Evolutionary conservation across 2,329 filamentous ascomycete species (phyloP).

Genomic region (Colletotrichum endophyticum): DNA sequence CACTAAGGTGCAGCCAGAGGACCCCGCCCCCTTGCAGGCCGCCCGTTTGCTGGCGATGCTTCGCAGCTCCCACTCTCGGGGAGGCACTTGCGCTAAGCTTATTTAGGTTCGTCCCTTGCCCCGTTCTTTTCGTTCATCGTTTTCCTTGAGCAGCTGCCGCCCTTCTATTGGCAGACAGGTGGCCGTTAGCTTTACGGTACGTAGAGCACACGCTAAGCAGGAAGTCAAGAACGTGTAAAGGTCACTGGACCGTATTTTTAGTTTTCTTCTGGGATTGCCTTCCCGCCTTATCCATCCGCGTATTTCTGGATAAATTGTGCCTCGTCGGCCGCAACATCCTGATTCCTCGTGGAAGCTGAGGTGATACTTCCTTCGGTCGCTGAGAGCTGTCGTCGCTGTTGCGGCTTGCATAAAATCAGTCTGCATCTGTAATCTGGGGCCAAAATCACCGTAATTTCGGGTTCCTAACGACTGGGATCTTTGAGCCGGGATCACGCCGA

Average conservation of each 20-base stretch:
- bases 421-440: not conserved
- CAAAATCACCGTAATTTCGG: slow-evolving; percentile 15
- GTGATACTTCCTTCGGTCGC: not conserved
- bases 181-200: not conserved
- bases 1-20: not conserved
- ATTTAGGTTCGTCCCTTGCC: slow-evolving; percentile 6
- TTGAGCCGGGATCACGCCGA: not conserved
- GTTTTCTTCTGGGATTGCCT: not conserved
- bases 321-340: not conserved
- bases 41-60: slow-evolving; percentile 1
- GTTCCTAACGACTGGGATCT: not conserved
- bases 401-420: not conserved
- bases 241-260: not conserved
- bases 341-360: not conserved
- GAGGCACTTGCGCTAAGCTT: slow-evolving; percentile 14
- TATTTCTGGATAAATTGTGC: not conserved
- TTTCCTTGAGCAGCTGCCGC: not conserved
- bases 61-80: slow-evolving; percentile 11
- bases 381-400: not conserved
- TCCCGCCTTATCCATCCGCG: not conserved
- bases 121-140: not conserved
- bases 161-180: not conserved
- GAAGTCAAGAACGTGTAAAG: not conserved
- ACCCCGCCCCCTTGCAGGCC: slow-evolving; percentile 2
- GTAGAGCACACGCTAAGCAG: not conserved